These are phyloP conservation scores for Diaporthe sp. DNA, from an alignment of 2,329 filamentous ascomycete species.

Conservation along the genomic window DNA sequence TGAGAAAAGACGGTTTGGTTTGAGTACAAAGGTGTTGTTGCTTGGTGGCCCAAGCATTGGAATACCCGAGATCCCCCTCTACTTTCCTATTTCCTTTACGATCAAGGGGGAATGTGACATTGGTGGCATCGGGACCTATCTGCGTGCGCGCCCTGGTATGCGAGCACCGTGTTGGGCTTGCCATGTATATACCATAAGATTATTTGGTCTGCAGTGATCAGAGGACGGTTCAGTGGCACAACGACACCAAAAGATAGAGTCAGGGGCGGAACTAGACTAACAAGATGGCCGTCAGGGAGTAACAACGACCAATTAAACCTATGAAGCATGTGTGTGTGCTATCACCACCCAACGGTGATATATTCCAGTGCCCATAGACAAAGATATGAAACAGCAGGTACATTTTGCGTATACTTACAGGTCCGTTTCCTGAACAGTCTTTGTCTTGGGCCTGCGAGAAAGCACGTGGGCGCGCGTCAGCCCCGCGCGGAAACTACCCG, in stretches of 20 bases:
- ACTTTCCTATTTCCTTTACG: constrained; percentile 23
- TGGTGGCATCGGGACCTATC: not conserved
- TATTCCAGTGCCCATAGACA: not conserved
- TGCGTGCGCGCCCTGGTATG: not conserved
- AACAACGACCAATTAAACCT: not conserved
- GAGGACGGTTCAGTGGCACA: constrained; percentile 1
- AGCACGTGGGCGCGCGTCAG: constrained; percentile 29
- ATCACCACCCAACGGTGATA: not conserved
- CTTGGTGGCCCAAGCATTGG: constrained; percentile 24
- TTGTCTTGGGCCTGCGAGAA: not conserved
- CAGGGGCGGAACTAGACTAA: not conserved
- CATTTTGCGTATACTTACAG: not conserved
- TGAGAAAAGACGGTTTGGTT: not conserved
- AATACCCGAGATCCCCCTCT: constrained; percentile 32
- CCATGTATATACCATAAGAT: constrained; percentile 28
- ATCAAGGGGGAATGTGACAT: constrained; percentile 28
- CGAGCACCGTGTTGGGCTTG: constrained; percentile 9
- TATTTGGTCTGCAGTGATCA: constrained; percentile 10
- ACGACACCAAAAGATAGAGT: constrained; percentile 4
- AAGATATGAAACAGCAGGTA: not conserved
- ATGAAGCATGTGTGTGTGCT: not conserved
- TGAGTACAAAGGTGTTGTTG: constrained; percentile 17
- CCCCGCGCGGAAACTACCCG: constrained; percentile 22
- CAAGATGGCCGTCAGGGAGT: constrained; percentile 4
- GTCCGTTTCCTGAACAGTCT: not conserved